Conservation (phyloP, 441 rosid species). For the Theobroma grandiflorum region DNA sequence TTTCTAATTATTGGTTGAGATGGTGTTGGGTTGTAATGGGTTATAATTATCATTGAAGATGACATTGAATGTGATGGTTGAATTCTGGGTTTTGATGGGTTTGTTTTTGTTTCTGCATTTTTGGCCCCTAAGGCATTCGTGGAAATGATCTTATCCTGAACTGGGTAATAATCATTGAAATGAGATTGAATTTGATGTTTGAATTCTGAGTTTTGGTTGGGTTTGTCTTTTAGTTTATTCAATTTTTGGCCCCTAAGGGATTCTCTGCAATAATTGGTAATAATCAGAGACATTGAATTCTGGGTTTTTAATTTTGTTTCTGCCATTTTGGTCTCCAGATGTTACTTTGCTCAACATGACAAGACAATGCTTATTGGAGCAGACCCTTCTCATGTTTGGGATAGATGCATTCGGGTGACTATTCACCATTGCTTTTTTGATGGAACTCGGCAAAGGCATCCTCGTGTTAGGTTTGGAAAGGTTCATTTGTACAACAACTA, state of each 20-base stretch:
- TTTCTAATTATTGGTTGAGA: not conserved
- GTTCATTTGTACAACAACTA: constrained; percentile 73
- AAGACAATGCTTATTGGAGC: constrained; percentile 80
- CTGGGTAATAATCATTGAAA: not conserved
- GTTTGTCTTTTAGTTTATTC: not conserved
- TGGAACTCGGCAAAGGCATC: constrained; percentile 71
- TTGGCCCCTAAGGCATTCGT: not conserved
- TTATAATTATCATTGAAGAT: not conserved
- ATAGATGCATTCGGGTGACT: constrained; percentile 71
- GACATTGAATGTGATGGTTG: not conserved
- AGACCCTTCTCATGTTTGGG: constrained; percentile 65
- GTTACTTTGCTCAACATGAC: constrained; percentile 66
- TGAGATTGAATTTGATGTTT: not conserved
- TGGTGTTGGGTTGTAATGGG: not conserved
- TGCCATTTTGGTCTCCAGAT: constrained; percentile 39
- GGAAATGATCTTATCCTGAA: not conserved
- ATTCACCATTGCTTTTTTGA: constrained; percentile 77
- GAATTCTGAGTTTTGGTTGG: not conserved
- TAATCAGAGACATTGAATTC: not conserved
- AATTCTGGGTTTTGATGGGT: not conserved
- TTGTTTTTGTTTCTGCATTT: not conserved
- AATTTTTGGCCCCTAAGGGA: not conserved
- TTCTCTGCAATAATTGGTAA: not conserved
- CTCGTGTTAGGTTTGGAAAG: constrained; percentile 72
- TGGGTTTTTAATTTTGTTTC: not conserved